Evolutionary conservation across 805 yeast species (phyloP), one percentile per base, ranked within the genome.

Genomic region (Pichia eremophila): DNA sequence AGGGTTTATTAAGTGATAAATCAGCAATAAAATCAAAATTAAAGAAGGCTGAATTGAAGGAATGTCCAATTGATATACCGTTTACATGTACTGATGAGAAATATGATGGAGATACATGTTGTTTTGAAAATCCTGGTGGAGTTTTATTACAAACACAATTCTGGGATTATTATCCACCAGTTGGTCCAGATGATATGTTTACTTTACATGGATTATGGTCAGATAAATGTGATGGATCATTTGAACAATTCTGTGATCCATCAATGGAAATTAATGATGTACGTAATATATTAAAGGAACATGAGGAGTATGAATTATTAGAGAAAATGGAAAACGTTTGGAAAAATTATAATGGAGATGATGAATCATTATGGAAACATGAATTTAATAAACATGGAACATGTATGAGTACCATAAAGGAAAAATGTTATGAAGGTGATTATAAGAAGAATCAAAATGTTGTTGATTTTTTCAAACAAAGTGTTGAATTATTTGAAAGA

Each of bases 351-450:
- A 78, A 77, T 44, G 87, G 87, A 11, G 63, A 75, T 48, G 91
- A 84, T 60, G 81, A 77, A 49, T 61, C 72, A 7, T 68, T 90
- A 44, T 90, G 98, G 98, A 72, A 76, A 35, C 96, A 90, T 65
- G 97, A 90, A 65, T 90, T 77, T 73, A 89, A 90, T 69, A 90
- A 90, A 63, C 98, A 90, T 62, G 97, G 90, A 25, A 88, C 96
- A 10, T 90, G 97, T 66, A 81, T 89, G 74, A 77, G 81, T 43
- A 88, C 96, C 1, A 69, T 90, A 41, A 77, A 74, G 47, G 85
- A 93, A 4, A 55, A 63, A 5, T 90, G 98, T 63, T 89, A 88
- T 64, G 66, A 52, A 19, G 12, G 46, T 1, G 46, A 52, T 19
- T 62, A 61, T 49, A 56, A 59, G 25, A 46, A 61, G 15, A 55